Percentiles rank a stretch among this genome's conserved stretches.
Evolutionary conservation across 2,329 filamentous ascomycete genomes (phyloP).

Genomic region (Cryphonectria carpinicola): DNA sequence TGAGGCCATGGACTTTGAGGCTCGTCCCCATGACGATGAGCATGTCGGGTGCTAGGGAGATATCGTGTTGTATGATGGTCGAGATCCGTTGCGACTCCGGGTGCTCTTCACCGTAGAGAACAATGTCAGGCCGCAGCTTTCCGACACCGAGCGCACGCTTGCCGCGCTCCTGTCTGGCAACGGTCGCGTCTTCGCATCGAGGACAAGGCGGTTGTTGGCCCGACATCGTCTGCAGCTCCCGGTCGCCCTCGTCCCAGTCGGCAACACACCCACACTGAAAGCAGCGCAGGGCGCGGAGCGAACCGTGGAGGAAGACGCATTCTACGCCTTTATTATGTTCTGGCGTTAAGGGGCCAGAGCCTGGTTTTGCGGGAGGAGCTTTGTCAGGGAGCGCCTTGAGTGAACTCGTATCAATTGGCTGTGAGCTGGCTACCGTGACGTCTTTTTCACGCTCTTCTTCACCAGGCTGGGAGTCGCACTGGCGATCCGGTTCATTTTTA

Average conservation of each 20-base stretch:
- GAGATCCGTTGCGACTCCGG: slow-evolving; percentile 70
- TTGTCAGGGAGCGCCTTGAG: slow-evolving; percentile 23
- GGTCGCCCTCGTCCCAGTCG: slow-evolving; percentile 61
- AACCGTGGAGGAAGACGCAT: slow-evolving; percentile 74
- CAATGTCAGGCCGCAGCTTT: slow-evolving; percentile 71
- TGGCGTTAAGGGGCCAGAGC: slow-evolving; percentile 25
- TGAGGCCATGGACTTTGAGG: slow-evolving; percentile 71
- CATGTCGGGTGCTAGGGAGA: slow-evolving; percentile 66
- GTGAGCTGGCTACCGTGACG: background rate
- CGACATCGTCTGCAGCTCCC: slow-evolving; percentile 60
- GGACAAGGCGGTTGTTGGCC: slow-evolving; percentile 71
- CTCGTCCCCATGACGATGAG: slow-evolving; percentile 74
- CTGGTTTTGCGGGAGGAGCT: slow-evolving; percentile 24
- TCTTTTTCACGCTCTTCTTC: slow-evolving; percentile 3
- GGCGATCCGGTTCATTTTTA: background rate
- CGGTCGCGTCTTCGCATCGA: slow-evolving; percentile 65
- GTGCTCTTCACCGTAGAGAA: slow-evolving; percentile 75
- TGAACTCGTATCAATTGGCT: slow-evolving; percentile 4
- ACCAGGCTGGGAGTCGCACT: background rate
- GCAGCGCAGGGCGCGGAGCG: slow-evolving; percentile 67
- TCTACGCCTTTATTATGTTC: slow-evolving; percentile 54
- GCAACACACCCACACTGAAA: slow-evolving; percentile 62
- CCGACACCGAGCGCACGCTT: slow-evolving; percentile 70
- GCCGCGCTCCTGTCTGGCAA: slow-evolving; percentile 65
- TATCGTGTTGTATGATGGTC: slow-evolving; percentile 69